Conservation (phyloP, 2,329 filamentous ascomycete species). For the Stagonosporopsis vannaccii region DNA sequence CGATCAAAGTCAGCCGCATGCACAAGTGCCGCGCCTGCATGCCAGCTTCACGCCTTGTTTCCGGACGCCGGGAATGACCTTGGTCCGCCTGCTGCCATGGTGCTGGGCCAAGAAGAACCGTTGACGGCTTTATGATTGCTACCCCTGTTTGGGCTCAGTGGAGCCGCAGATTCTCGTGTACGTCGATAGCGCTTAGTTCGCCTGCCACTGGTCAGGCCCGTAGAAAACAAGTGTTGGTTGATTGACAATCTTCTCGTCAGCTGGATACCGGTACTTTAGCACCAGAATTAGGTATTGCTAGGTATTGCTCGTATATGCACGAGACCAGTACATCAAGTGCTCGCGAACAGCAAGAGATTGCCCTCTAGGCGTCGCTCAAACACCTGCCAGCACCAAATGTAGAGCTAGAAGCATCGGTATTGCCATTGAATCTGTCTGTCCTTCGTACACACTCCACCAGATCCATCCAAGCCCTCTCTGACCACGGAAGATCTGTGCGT, state of each 20-base stretch:
- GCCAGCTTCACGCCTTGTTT: conserved; percentile 3
- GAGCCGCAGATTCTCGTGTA: neutral
- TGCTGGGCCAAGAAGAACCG: neutral
- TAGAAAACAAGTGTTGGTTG: neutral
- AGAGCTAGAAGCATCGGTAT: neutral
- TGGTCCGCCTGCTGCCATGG: neutral
- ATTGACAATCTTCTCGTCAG: conserved; percentile 2
- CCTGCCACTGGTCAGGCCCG: neutral
- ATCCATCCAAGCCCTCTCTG: neutral
- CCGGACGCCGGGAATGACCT: neutral
- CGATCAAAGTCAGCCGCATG: conserved; percentile 17
- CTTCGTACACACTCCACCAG: neutral
- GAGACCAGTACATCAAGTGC: neutral
- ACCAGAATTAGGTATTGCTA: neutral
- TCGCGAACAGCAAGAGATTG: neutral
- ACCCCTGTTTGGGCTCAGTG: neutral
- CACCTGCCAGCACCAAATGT: neutral
- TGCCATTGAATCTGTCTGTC: neutral
- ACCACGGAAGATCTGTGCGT: conserved; percentile 14
- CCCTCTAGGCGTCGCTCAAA: neutral
- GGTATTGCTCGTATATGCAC: too few relatives aligned
- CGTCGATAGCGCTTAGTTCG: conserved; percentile 3
- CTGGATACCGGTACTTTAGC: neutral
- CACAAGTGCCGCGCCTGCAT: neutral
- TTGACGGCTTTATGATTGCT: neutral